A percentile compares a stretch with the other conserved stretches of the same genome.
Conservation (phyloP, 1,139 yeast species). For the Candida sojae region DNA sequence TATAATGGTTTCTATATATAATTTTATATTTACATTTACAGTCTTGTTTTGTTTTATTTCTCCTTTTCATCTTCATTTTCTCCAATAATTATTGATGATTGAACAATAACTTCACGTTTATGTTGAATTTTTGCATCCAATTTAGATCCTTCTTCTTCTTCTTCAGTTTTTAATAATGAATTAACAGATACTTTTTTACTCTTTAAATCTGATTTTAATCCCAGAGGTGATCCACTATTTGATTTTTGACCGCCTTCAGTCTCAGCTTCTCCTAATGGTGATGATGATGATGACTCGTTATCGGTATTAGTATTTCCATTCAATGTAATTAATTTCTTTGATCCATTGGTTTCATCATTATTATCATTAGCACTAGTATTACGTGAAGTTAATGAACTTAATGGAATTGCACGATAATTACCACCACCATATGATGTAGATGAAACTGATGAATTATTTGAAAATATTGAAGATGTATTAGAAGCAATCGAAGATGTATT, state of each 20-base stretch:
- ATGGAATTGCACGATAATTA: conserved; percentile 5
- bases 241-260: conserved; percentile 8
- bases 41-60: conserved; percentile 3
- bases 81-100: conserved; percentile 18
- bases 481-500: conserved; percentile 25
- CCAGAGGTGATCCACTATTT: conserved; percentile 16
- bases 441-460: conserved; percentile 33
- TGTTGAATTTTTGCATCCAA: conserved; percentile 16
- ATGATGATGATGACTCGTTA: too few relatives aligned
- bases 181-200: conserved; percentile 31
- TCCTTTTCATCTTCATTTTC: conserved; percentile 13
- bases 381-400: conserved; percentile 5
- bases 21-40: conserved; percentile 7
- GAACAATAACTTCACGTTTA: conserved; percentile 13
- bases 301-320: background rate
- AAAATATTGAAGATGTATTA: conserved; percentile 34
- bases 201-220: conserved; percentile 10
- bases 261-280: conserved; percentile 1
- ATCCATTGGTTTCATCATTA: conserved; percentile 19
- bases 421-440: conserved; percentile 18
- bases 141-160: conserved; percentile 13
- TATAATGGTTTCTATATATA: background rate
- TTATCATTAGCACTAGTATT: background rate
- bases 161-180: conserved; percentile 22
- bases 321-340: conserved; percentile 13